Evolutionary conservation across 106 monocot species (phyloP).

Genomic region (Acorus gramineus): DNA sequence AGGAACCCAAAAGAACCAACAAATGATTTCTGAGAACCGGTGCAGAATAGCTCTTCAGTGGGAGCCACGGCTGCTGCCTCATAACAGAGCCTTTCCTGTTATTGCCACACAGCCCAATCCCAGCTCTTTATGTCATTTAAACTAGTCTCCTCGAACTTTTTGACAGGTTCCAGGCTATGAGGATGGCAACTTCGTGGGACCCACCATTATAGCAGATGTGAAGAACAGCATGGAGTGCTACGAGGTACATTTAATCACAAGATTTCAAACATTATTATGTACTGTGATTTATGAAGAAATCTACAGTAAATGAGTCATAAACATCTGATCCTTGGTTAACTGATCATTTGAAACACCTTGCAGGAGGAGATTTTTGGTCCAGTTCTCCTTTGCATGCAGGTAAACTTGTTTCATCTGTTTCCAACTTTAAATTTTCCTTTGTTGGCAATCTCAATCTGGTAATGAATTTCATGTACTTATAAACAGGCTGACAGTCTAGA

Average conservation of each 20-base stretch:
- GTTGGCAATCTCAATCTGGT: neutral
- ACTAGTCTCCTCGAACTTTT: neutral
- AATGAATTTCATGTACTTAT: neutral
- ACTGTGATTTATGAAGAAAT: no score
- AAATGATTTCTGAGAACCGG: no score
- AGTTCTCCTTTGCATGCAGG: conserved; percentile 93
- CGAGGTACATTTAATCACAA: conserved; percentile 29
- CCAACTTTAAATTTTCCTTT: neutral
- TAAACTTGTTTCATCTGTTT: conserved; percentile 10
- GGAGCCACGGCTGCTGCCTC: no score
- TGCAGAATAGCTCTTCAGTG: no score
- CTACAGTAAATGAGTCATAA: no score
- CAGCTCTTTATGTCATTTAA: neutral
- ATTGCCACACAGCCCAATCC: neutral
- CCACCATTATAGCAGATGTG: conserved; percentile 80
- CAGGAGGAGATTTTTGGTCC: conserved; percentile 99
- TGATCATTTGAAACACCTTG: conserved; percentile 10
- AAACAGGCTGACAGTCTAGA: conserved; percentile 79
- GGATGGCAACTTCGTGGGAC: conserved; percentile 93
- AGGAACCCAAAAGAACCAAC: no score
- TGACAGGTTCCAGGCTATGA: conserved; percentile 73
- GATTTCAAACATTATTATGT: no score
- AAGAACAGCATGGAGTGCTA: conserved; percentile 83
- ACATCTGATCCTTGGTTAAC: no score
- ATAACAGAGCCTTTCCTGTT: neutral